Evolutionary conservation across 2,329 filamentous ascomycete genomes (phyloP).

Genomic region (Juglanconis oblonga): DNA sequence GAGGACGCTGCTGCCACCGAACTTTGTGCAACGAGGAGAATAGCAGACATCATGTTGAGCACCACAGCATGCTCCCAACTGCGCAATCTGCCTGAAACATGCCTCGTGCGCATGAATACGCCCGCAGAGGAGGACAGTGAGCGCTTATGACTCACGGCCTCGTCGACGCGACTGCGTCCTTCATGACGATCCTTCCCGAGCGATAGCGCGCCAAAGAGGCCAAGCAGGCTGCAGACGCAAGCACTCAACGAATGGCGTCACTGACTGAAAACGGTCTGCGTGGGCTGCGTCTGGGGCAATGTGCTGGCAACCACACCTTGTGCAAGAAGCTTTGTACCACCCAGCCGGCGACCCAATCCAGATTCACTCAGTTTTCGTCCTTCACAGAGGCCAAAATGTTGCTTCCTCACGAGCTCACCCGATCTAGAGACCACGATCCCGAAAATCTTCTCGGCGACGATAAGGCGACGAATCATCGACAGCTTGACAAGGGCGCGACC

Average conservation of each 20-base stretch:
- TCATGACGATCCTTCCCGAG: background rate
- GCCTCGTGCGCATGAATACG: background rate
- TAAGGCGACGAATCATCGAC: background rate
- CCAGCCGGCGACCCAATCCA: background rate
- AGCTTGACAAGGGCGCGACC: background rate
- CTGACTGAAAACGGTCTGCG: no score
- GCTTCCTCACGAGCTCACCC: background rate
- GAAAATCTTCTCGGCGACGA: background rate
- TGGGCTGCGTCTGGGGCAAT: background rate
- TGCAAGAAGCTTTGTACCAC: background rate
- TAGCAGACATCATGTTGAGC: background rate
- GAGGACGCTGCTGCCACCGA: background rate
- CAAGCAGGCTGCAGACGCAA: constrained; percentile 14
- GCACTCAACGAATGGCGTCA: constrained; percentile 7
- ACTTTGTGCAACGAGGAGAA: background rate
- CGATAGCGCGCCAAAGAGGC: background rate
- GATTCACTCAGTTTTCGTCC: background rate
- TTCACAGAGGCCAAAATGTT: background rate
- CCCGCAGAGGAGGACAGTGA: background rate
- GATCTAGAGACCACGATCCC: background rate
- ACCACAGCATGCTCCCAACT: background rate
- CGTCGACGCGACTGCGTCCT: background rate
- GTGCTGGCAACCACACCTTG: background rate
- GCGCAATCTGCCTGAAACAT: background rate
- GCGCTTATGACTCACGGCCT: constrained; percentile 14